Evolutionary conservation across 2,329 filamentous ascomycete genomes (phyloP).

Genomic region (Fusarium illudens): DNA sequence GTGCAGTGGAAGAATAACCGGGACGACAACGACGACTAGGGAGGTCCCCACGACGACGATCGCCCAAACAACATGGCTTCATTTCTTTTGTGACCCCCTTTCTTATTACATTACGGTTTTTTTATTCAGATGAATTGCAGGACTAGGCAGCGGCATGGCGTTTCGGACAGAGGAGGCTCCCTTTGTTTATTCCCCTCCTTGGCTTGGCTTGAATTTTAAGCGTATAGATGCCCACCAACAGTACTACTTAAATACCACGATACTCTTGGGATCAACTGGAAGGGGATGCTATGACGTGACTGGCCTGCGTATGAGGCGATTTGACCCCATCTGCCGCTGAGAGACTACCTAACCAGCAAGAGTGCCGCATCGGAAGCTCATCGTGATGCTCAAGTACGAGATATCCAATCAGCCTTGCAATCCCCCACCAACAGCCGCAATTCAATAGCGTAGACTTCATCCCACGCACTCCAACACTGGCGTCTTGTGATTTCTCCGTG

Average conservation of each 20-base stretch:
- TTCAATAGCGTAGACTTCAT: neutral
- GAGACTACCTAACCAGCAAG: neutral
- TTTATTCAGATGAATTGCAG: neutral
- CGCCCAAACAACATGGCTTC: neutral
- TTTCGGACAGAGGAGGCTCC: neutral
- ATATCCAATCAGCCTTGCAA: neutral
- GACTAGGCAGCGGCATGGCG: slow-evolving; percentile 16
- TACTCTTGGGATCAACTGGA: neutral
- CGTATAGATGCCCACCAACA: neutral
- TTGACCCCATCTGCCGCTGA: neutral
- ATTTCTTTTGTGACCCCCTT: neutral
- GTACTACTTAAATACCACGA: neutral
- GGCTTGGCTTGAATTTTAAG: neutral
- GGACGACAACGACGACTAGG: slow-evolving; percentile 16
- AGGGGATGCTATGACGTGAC: neutral
- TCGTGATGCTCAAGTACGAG: neutral
- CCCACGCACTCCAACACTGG: neutral
- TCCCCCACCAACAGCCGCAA: neutral
- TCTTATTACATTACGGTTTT: neutral
- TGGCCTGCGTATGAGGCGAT: neutral
- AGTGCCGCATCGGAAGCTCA: neutral
- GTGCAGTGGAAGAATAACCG: slow-evolving; percentile 23
- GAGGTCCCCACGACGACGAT: too few relatives aligned
- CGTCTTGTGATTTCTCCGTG: neutral
- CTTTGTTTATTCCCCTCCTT: neutral